Percentiles rank a stretch among this genome's conserved stretches.
phyloP scores from a whole-genome alignment of 768 basidiomycete genomes.

The Rhodotorula babjevae region DNA sequence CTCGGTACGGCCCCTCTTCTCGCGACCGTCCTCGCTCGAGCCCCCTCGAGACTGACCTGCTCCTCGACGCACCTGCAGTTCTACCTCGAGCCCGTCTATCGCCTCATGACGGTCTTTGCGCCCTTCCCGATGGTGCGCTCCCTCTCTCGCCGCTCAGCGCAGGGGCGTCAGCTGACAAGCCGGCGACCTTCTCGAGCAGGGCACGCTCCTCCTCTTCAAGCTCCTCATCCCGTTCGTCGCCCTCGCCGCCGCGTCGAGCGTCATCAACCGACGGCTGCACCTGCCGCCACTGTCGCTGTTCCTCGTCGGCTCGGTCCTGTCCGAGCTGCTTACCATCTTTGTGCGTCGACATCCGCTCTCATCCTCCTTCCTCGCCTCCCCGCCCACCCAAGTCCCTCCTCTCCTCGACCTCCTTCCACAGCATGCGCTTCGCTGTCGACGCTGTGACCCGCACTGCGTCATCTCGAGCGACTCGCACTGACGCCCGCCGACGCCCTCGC shows the following conservation, averaged over 20 bases:
- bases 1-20: conserved; percentile 49
- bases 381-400: too few species aligned
- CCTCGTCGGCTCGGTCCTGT: conserved; percentile 67
- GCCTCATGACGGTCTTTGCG: conserved; percentile 75
- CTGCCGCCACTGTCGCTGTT: conserved; percentile 77
- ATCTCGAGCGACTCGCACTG: not conserved
- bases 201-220: conserved; percentile 60
- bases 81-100: conserved; percentile 81
- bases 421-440: too few species aligned
- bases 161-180: too few species aligned
- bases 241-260: conserved; percentile 63
- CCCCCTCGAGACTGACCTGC: not conserved
- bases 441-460: too few species aligned
- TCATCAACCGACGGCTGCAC: conserved; percentile 62
- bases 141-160: too few species aligned
- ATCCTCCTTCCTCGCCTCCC: conserved; percentile 16
- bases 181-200: conserved; percentile 4
- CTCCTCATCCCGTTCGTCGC: conserved; percentile 75
- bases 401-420: too few species aligned
- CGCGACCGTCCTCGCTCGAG: not conserved
- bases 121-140: conserved; percentile 67
- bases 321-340: conserved; percentile 56
- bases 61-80: conserved; percentile 54
- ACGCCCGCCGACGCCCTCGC: not conserved
- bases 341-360: conserved; percentile 9